phyloP scores from a whole-genome alignment of 2,329 filamentous ascomycete genomes.

The Cryphonectria japonica region DNA sequence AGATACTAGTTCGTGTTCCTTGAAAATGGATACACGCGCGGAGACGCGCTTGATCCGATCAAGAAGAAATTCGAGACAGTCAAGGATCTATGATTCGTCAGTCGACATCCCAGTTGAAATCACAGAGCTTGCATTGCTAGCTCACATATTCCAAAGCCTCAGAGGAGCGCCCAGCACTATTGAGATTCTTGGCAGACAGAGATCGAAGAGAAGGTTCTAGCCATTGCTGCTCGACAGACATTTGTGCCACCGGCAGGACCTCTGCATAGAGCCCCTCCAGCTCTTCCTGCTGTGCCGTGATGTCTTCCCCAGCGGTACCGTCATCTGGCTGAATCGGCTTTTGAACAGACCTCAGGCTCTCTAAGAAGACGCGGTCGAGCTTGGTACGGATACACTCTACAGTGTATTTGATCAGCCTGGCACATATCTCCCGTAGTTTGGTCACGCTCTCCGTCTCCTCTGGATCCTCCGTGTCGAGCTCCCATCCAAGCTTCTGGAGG shows the following conservation, averaged over 20 bases:
- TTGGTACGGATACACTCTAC: conserved; percentile 59
- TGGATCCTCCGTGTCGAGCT: conserved; percentile 57
- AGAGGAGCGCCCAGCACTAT: conserved; percentile 49
- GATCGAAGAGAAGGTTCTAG: conserved; percentile 61
- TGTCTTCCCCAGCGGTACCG: conserved; percentile 44
- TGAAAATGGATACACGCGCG: conserved; percentile 47
- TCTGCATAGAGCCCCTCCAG: conserved; percentile 72
- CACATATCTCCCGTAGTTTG: conserved; percentile 62
- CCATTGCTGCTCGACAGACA: conserved; percentile 71
- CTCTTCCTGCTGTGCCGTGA: conserved; percentile 61
- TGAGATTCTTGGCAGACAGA: conserved; percentile 47
- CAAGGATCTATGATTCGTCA: conserved; percentile 48
- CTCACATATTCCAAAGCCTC: conserved; percentile 57
- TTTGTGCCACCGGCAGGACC: conserved; percentile 70
- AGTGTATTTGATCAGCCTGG: conserved; percentile 60
- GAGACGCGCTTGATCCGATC: conserved; percentile 50
- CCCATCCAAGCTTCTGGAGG: conserved; percentile 67
- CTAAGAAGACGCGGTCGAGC: conserved; percentile 60
- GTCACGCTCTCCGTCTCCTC: conserved; percentile 58
- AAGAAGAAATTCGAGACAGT: conserved; percentile 56
- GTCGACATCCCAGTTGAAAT: conserved; percentile 11
- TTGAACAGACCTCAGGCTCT: conserved; percentile 43
- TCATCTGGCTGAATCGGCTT: conserved; percentile 18
- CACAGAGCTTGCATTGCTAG: conserved; percentile 5
- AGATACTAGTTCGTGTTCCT: conserved; percentile 50